Conservation (phyloP, 192 early-diverging fungal genomes). For the Obelidium mucronatum region DNA sequence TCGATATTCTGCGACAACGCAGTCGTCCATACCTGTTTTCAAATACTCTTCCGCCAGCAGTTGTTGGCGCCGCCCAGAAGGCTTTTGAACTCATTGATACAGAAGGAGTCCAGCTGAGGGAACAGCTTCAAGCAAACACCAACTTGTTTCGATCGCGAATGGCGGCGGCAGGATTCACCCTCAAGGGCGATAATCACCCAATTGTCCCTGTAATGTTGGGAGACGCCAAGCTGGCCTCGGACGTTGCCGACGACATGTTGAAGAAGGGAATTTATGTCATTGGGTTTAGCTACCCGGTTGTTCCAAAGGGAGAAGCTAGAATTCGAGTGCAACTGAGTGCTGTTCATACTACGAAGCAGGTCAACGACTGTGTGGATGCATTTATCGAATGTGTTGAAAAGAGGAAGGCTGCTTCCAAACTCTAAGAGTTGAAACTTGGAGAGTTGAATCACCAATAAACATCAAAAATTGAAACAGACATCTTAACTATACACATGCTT, state of each 20-base stretch:
- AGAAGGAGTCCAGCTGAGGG: slow-evolving; percentile 53
- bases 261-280: slow-evolving; percentile 61
- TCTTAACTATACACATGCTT: background rate
- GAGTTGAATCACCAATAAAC: slow-evolving; percentile 8
- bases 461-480: slow-evolving; percentile 1
- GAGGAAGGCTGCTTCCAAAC: background rate
- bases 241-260: slow-evolving; percentile 62
- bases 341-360: slow-evolving; percentile 55
- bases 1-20: slow-evolving; percentile 58
- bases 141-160: slow-evolving; percentile 64
- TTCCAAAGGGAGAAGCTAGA: slow-evolving; percentile 61
- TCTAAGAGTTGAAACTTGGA: background rate
- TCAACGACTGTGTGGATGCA: slow-evolving; percentile 58
- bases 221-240: slow-evolving; percentile 57
- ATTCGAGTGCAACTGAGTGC: slow-evolving; percentile 67
- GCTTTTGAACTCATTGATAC: slow-evolving; percentile 60
- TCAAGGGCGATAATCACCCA: slow-evolving; percentile 63
- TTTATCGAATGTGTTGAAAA: slow-evolving; percentile 47
- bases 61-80: slow-evolving; percentile 59
- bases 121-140: slow-evolving; percentile 67
- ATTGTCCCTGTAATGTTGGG: slow-evolving; percentile 67
- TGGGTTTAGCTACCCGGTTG: slow-evolving; percentile 67
- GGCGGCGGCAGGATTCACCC: slow-evolving; percentile 65
- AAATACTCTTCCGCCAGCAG: slow-evolving; percentile 61
- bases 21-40: slow-evolving; percentile 66